These are phyloP conservation scores for Fistulinella cinereoalba DNA, from an alignment of 1,284 basidiomycete genomes.

Conservation along the genomic window DNA sequence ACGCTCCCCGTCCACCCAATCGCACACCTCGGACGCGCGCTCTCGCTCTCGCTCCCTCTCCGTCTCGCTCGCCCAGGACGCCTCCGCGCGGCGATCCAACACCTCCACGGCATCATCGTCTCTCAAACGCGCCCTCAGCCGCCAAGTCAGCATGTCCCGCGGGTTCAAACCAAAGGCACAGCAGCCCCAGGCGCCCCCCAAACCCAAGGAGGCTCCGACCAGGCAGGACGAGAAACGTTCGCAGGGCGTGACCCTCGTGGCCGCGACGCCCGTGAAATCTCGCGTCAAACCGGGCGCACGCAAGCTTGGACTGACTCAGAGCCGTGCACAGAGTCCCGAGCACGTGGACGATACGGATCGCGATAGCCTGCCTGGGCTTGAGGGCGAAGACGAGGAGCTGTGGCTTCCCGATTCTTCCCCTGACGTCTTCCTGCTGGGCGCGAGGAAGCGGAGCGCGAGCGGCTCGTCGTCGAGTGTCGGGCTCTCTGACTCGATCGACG, in stretches of 20 bases:
- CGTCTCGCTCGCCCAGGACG: constrained; percentile 53
- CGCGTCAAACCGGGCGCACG: constrained; percentile 5
- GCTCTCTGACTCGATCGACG: constrained; percentile 19
- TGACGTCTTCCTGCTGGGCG: constrained; percentile 23
- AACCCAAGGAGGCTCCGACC: constrained; percentile 4
- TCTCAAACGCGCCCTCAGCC: constrained; percentile 50
- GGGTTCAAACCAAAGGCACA: constrained; percentile 47
- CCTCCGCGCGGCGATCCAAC: constrained; percentile 45
- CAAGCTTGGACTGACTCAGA: no score
- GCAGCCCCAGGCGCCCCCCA: constrained; percentile 5
- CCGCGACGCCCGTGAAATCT: constrained; percentile 55
- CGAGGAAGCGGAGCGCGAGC: constrained; percentile 21
- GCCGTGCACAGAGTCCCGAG: constrained; percentile 3
- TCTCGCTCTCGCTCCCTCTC: constrained; percentile 65
- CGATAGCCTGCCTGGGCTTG: constrained; percentile 2
- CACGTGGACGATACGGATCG: constrained; percentile 2
- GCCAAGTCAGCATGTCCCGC: constrained; percentile 72
- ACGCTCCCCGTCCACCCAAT: constrained; percentile 20
- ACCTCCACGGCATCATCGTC: constrained; percentile 30
- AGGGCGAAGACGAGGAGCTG: constrained; percentile 23
- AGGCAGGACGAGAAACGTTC: constrained; percentile 7
- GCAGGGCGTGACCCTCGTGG: constrained; percentile 51
- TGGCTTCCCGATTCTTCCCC: constrained; percentile 32
- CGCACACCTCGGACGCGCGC: constrained; percentile 26
- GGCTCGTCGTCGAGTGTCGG: constrained; percentile 27